These are phyloP conservation scores for Aulographum hederae DNA, from an alignment of 2,329 filamentous ascomycete species.

Conservation along the genomic window DNA sequence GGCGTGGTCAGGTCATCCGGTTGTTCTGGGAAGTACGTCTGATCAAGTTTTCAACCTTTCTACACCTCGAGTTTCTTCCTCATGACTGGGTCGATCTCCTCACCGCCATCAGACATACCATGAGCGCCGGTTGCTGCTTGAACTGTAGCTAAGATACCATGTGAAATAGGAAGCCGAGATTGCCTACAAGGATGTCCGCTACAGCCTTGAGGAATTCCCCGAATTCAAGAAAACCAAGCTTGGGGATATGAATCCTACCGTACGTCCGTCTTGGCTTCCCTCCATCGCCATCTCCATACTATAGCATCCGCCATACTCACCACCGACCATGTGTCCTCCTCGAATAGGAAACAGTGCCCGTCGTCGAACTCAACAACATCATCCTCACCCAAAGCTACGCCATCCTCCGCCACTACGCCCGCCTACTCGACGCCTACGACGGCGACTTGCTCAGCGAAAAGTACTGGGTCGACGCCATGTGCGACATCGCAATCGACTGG, in stretches of 20 bases:
- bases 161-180: conserved; percentile 12
- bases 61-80: too few species aligned
- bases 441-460: conserved; percentile 13
- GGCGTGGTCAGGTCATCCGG: conserved; percentile 13
- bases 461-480: conserved; percentile 15
- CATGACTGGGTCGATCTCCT: too few species aligned
- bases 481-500: conserved; percentile 15
- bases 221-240: conserved; percentile 10
- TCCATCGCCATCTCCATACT: too few species aligned
- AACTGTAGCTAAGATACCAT: neutral
- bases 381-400: conserved; percentile 16
- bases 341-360: conserved; percentile 11
- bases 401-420: conserved; percentile 13
- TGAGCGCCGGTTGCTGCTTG: too few species aligned
- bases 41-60: neutral
- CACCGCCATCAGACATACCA: too few species aligned
- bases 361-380: conserved; percentile 12
- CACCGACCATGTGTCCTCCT: too few species aligned
- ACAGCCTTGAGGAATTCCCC: conserved; percentile 13
- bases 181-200: conserved; percentile 13
- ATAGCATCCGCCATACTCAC: too few species aligned
- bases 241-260: conserved; percentile 10
- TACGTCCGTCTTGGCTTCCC: too few species aligned
- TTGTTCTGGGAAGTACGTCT: conserved; percentile 10
- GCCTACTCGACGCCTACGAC: conserved; percentile 12